Base-by-base conservation (phyloP, 2,329 filamentous ascomycete species). In the Emydomyces testavorans region DNA sequence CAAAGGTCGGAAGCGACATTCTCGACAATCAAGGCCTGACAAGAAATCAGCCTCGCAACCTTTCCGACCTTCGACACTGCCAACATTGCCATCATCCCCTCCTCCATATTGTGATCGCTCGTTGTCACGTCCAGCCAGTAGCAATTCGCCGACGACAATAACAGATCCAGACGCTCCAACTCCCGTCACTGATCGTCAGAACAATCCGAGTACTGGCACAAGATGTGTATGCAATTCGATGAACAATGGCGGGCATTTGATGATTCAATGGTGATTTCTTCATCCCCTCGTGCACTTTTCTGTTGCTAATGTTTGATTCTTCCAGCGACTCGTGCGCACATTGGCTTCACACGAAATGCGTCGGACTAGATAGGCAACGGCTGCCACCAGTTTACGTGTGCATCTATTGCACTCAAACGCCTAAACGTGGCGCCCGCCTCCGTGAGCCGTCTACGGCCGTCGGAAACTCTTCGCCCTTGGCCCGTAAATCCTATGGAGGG, bases 321-420 rank as follows among this genome's bases (percentile, higher is more conserved):
- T 21, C 7, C 41, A 73, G 78, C 62, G 74, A 77, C 60, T 76
- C 73, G 20, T 82, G 78, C 63, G 73, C 68, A n/a, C 77, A 79
- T 55, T 81, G 76, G 73, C 65, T 78, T 24, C 78, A 82, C 56
- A 73, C 73, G 26, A 67, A 68, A 47, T 82, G 78, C 55, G 69
- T 79, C 18, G 76, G 77, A 1, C 60, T 79, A 13, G 70, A 73
- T 48, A 60, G 66, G 15, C 65, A 68, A 31, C 70, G 68, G 46
- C 61, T 73, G 18, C 62, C 68, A 7, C 67, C 69, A 1, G 62
- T 71, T 24, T 75, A 74, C 53, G 67, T 74, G 10, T 77, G 74
- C 57, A 60, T 71, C 34, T 72, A 73, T 50, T 77, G 74, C 55
- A 68, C 66, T 4, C 65, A 60, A 20, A 64, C 60, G 4, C 61